phyloP scores from a whole-genome alignment of 768 basidiomycete species.

The Collybiopsis confluens region DNA sequence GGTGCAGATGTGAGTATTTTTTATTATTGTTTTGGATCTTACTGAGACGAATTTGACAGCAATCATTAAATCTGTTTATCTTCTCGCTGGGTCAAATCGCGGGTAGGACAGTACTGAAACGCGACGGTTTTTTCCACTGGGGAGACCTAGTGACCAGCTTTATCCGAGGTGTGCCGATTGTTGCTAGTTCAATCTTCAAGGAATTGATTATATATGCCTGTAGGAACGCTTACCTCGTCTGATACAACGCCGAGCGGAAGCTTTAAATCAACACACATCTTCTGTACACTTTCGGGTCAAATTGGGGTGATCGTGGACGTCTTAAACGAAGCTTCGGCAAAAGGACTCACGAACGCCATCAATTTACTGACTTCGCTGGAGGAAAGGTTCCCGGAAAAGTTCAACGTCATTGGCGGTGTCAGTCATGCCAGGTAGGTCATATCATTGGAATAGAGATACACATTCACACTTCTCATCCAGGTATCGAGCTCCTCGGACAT shows the following conservation, averaged over 20 bases:
- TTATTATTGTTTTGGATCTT: not conserved
- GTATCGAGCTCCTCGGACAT: constrained; percentile 65
- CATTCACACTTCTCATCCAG: constrained; percentile 30
- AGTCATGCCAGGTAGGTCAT: constrained; percentile 57
- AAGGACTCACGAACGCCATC: constrained; percentile 66
- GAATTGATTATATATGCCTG: not conserved
- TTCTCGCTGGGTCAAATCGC: constrained; percentile 48
- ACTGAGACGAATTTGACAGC: constrained; percentile 33
- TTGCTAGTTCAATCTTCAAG: not conserved
- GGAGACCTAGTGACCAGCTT: constrained; percentile 80
- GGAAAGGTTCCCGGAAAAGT: constrained; percentile 19
- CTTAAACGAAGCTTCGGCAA: constrained; percentile 41
- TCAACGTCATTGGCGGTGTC: constrained; percentile 47
- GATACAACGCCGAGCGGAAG: constrained; percentile 29
- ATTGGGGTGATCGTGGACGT: constrained; percentile 72
- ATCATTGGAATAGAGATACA: not conserved
- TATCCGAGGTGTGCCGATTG: constrained; percentile 33
- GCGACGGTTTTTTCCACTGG: constrained; percentile 66
- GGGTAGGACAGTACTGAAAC: constrained; percentile 45
- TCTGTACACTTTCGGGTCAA: constrained; percentile 74
- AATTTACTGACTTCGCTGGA: constrained; percentile 48
- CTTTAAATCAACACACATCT: constrained; percentile 59
- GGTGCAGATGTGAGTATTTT: constrained; percentile 64
- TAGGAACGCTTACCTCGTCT: constrained; percentile 56
- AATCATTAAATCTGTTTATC: constrained; percentile 62